Percentiles rank a stretch among this genome's conserved stretches.
These are phyloP conservation scores for Rachicladosporium sp. DNA, from an alignment of 2,329 filamentous ascomycete genomes.

Conservation along the genomic window DNA sequence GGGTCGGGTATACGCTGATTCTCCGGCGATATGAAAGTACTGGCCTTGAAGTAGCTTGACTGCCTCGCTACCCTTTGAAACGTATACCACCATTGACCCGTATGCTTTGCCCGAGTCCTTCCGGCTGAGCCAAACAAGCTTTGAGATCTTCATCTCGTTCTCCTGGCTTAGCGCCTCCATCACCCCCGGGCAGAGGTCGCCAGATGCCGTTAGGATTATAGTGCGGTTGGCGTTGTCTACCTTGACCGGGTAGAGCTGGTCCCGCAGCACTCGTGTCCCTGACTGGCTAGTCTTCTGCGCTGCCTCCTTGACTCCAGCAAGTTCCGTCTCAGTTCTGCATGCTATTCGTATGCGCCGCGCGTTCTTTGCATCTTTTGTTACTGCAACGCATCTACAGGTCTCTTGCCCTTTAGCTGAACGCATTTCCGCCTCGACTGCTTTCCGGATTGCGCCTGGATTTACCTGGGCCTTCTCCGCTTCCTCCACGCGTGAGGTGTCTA, in stretches of 20 bases:
- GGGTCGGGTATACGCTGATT: neutral
- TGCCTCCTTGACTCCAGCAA: no score
- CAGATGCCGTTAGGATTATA: conserved; percentile 1
- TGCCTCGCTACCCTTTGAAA: conserved; percentile 3
- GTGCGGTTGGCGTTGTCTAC: conserved; percentile 6
- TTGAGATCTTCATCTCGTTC: conserved; percentile 6
- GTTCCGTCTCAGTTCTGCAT: no score
- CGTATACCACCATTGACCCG: conserved; percentile 7
- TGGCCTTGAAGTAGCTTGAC: conserved; percentile 1
- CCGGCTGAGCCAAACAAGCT: conserved; percentile 5
- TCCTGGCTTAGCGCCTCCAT: conserved; percentile 6
- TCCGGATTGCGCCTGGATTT: no score
- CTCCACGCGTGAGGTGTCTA: no score
- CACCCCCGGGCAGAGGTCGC: conserved; percentile 1
- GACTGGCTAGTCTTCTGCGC: no score
- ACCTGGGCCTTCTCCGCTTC: no score
- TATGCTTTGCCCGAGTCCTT: conserved; percentile 5
- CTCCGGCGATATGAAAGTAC: neutral
- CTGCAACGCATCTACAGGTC: no score
- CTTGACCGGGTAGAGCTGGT: conserved; percentile 6
- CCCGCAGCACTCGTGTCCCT: conserved; percentile 4
- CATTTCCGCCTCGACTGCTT: no score
- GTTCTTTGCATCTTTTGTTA: no score
- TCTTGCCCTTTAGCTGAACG: no score
- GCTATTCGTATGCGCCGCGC: no score